A percentile compares a stretch with the other conserved stretches of the same genome.
These are phyloP conservation scores for Macrolepiota dolichaula DNA, from an alignment of 768 basidiomycete species.

Conservation along the genomic window DNA sequence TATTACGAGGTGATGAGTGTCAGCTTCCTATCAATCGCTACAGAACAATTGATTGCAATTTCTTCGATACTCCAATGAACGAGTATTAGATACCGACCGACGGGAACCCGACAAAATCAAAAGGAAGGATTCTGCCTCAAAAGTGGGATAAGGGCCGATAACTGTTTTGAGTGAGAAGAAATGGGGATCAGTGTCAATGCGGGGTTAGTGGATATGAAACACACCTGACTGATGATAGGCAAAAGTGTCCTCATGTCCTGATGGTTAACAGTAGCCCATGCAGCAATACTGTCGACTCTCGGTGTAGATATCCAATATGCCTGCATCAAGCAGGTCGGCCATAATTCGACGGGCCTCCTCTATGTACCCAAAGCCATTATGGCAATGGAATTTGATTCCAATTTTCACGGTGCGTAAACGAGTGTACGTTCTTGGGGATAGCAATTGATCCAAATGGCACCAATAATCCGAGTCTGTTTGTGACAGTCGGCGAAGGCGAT, in stretches of 20 bases:
- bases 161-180: neutral
- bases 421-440: neutral
- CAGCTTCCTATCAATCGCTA: neutral
- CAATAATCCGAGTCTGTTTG: conserved; percentile 4
- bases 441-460: conserved; percentile 4
- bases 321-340: neutral
- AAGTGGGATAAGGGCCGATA: conserved; percentile 3
- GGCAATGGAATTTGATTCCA: conserved; percentile 8
- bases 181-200: neutral
- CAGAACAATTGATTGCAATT: neutral
- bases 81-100: conserved; percentile 6
- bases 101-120: neutral
- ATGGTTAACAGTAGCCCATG: neutral
- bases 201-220: neutral
- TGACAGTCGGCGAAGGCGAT: conserved; percentile 8
- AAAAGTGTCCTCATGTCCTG: neutral
- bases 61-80: neutral
- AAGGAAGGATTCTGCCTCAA: neutral
- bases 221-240: neutral
- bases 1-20: neutral
- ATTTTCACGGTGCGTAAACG: conserved; percentile 1
- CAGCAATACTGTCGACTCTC: conserved; percentile 1
- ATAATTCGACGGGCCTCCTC: conserved; percentile 1
- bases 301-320: conserved; percentile 7
- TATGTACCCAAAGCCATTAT: conserved; percentile 5